Conservation (phyloP, 768 basidiomycete genomes). For the Zangia roseola region DNA sequence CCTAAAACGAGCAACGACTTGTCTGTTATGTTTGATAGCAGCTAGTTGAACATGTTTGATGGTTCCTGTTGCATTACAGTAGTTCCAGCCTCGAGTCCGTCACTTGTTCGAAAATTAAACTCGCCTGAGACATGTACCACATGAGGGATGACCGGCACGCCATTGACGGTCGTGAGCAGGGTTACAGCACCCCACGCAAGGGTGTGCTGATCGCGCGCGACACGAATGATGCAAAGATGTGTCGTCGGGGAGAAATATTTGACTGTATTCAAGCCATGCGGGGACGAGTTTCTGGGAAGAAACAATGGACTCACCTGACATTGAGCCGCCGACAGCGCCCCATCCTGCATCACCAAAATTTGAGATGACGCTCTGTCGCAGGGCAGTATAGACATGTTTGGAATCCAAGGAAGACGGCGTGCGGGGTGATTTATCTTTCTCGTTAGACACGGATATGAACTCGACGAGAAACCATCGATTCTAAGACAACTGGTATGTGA, state of each 20-base stretch:
- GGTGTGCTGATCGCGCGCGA: slow-evolving; percentile 76
- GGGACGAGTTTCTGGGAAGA: not conserved
- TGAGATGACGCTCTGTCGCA: slow-evolving; percentile 64
- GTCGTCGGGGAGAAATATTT: slow-evolving; percentile 88
- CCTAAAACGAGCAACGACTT: slow-evolving; percentile 66
- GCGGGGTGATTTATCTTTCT: slow-evolving; percentile 7
- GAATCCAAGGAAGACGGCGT: slow-evolving; percentile 41
- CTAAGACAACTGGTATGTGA: slow-evolving; percentile 34
- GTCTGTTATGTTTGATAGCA: slow-evolving; percentile 71
- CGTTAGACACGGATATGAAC: slow-evolving; percentile 52
- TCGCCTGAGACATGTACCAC: slow-evolving; percentile 80
- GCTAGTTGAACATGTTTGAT: slow-evolving; percentile 83
- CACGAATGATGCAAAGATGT: slow-evolving; percentile 81
- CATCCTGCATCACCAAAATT: slow-evolving; percentile 88
- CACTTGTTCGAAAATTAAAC: slow-evolving; percentile 17
- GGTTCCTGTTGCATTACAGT: slow-evolving; percentile 59
- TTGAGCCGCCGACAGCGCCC: slow-evolving; percentile 72
- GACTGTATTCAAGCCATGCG: slow-evolving; percentile 43
- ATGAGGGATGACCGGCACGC: slow-evolving; percentile 61
- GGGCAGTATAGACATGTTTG: slow-evolving; percentile 65
- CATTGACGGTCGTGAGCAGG: slow-evolving; percentile 62
- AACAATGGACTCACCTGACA: slow-evolving; percentile 52
- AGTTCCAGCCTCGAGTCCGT: not conserved
- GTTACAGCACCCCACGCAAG: slow-evolving; percentile 81
- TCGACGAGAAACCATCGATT: slow-evolving; percentile 90